Percentiles rank a stretch among this genome's conserved stretches.
Conservation (phyloP, 257 asterid genomes). For the Ballota nigra region DNA sequence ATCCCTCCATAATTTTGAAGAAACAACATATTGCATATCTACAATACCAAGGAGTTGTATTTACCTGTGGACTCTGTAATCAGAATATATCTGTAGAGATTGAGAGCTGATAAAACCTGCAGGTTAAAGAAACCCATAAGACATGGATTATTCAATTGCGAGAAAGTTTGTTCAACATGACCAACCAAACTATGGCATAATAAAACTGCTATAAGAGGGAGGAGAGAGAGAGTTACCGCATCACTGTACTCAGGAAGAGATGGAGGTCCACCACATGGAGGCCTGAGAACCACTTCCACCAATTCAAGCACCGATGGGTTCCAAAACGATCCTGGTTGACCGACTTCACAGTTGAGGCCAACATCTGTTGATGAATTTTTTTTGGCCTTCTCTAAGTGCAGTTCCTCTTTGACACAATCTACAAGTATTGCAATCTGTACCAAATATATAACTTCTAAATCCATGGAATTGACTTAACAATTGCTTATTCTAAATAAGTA, state of each 20-base stretch:
- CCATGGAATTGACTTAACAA: conserved; percentile 10
- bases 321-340: conserved; percentile 51
- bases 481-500: conserved; percentile 16
- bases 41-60: neutral
- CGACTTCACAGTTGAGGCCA: conserved; percentile 23
- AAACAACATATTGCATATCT: neutral
- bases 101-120: conserved; percentile 90
- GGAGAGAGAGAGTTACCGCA: conserved; percentile 60
- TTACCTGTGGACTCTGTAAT: conserved; percentile 77
- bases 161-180: conserved; percentile 10
- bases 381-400: conserved; percentile 43
- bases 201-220: neutral
- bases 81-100: conserved; percentile 71
- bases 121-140: conserved; percentile 21
- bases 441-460: conserved; percentile 1
- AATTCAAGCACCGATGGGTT: conserved; percentile 60
- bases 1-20: neutral
- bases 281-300: conserved; percentile 71
- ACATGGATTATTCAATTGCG: neutral
- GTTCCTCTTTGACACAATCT: conserved; percentile 67
- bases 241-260: conserved; percentile 79
- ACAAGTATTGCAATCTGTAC: conserved; percentile 73
- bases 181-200: neutral
- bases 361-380: conserved; percentile 27
- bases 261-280: conserved; percentile 92